Percentiles rank a stretch among this genome's conserved stretches.
Conservation (phyloP, 345 rosid species). For the Eucalyptus albens region DNA sequence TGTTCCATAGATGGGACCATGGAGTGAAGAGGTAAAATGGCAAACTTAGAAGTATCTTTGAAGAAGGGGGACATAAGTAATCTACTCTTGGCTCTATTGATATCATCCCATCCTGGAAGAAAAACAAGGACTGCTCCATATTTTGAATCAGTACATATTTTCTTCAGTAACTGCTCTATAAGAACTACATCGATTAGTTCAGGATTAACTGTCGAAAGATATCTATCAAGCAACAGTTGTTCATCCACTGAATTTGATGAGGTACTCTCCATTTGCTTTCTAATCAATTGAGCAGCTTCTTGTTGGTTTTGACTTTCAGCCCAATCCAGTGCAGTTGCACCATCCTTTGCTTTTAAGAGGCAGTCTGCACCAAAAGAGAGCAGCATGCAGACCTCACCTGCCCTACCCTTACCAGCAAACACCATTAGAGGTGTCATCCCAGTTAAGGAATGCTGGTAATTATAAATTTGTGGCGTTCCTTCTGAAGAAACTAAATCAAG, state of each 20-base stretch:
- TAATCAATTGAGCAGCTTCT: slow-evolving; percentile 59
- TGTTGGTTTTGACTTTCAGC: slow-evolving; percentile 58
- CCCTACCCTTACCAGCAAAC: slow-evolving; percentile 82
- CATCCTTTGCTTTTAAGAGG: slow-evolving; percentile 42
- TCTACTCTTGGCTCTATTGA: slow-evolving; percentile 52
- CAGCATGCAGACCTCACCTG: slow-evolving; percentile 74
- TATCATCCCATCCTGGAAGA: slow-evolving; percentile 98
- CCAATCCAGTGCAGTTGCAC: slow-evolving; percentile 50
- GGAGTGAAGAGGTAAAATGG: slow-evolving; percentile 76
- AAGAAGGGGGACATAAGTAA: slow-evolving; percentile 47
- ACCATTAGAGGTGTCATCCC: slow-evolving; percentile 83
- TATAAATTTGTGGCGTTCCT: slow-evolving; percentile 37
- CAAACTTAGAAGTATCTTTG: slow-evolving; percentile 42
- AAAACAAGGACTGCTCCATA: slow-evolving; percentile 93
- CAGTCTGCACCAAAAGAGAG: slow-evolving; percentile 70
- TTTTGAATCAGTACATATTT: slow-evolving; percentile 56
- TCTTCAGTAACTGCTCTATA: slow-evolving; percentile 55
- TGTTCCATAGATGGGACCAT: slow-evolving; percentile 87
- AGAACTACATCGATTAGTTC: slow-evolving; percentile 68
- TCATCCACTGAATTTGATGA: slow-evolving; percentile 21
- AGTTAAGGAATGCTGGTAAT: slow-evolving; percentile 64
- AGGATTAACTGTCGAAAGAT: slow-evolving; percentile 46
- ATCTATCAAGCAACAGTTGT: slow-evolving; percentile 49
- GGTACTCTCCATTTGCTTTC: slow-evolving; percentile 26
- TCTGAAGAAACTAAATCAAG: slow-evolving; percentile 57